Evolutionary conservation across 2,329 filamentous ascomycete genomes (phyloP), one percentile per base, ranked within the genome.

Genomic region (Seiridium unicorne): DNA sequence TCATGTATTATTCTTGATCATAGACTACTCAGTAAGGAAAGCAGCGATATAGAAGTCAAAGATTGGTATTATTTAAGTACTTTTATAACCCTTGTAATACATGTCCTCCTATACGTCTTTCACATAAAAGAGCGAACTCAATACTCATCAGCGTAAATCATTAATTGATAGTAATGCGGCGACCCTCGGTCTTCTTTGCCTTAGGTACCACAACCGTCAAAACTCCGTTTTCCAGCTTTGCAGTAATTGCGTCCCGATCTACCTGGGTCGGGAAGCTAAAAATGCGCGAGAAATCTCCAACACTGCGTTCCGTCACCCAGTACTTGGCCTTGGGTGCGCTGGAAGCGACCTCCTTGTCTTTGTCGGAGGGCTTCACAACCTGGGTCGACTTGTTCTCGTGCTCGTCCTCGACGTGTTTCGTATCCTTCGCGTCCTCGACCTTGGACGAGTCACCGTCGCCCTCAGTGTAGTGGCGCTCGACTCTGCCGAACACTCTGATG

Each of bases 401-500:
- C 9, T 18, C 51, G 8, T 26, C 38, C 13, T 40, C 51, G 8
- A 13, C 51, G 7, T 18, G 18, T 13, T 13, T 31, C 11, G 49
- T 13, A 10, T 32, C n/a, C n/a, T 18, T 48, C 8, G 7, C 31
- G 46, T 18, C 46, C 8, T 18, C 31, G n/a, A 32, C 46, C 13
- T 8, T 8, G 26, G 18, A 6, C 2, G 49, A 8, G 51, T 40
- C 35, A 5, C 38, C 38, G 51, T 40, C 35, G 9, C 38, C 38
- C 11, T 35, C 31, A 35, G 35, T 44, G 35, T 40, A 10, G 31
- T 13, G 10, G 2, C 51, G 49, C 58, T 60, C 58, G n/a, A 60
- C 49, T 8, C 44, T 51, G 59, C 59, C 59, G 46, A 36, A 34
- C 40, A 60, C 44, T 34, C 26, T 32, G n/a, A 60, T 18, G 34